Base-by-base conservation (phyloP, 306 rosid genomes). In the Glycine soja region DNA sequence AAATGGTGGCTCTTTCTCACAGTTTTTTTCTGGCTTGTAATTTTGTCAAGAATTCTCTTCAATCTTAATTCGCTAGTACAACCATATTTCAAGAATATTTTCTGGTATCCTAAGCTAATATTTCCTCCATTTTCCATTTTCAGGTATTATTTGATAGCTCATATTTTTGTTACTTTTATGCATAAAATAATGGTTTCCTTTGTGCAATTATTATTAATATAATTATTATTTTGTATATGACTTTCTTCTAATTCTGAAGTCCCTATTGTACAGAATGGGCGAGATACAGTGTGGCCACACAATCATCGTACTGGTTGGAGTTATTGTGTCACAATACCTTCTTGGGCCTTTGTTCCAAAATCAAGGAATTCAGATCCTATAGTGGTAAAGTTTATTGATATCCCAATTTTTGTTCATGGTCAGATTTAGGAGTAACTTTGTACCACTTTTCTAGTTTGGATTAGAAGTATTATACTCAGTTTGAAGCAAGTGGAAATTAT, bases 261-360 rank as follows among this genome's bases (percentile, higher is more conserved):
- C 12, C 42, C 10, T 80, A 5, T 89, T 87, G n/a, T 83, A 83
- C 97, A 95, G 97, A 85, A 88, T 79, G 97, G 97, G 14, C 84
- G 85, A 78, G 95, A 85, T 53, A 90, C 99, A 42, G 85, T 93
- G 45, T 91, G 97, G 99, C 97, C 97, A n/a, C 97, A 91, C 80
- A 87, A 88, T 88, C 90, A 92, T 80, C 92, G 66, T 66, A 46
- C 90, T 13, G 99, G 97, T 67, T 95, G 99, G 97, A 90, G 92
- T 90, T 91, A 91, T 86, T 93, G 94, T 70, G 88, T 95, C 75
- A 78, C 89, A 15, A 80, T 95, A 63, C 97, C 97, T 57, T 91
- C 95, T 36, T 93, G 94, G 99, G 91, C 86, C 52, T 88, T 88
- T 73, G 85, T 87, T 83, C 99, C 94, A 74, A 95, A 91, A 85